Conservation (phyloP, 352 stramenopile species). For the Pythium aristosporum region DNA sequence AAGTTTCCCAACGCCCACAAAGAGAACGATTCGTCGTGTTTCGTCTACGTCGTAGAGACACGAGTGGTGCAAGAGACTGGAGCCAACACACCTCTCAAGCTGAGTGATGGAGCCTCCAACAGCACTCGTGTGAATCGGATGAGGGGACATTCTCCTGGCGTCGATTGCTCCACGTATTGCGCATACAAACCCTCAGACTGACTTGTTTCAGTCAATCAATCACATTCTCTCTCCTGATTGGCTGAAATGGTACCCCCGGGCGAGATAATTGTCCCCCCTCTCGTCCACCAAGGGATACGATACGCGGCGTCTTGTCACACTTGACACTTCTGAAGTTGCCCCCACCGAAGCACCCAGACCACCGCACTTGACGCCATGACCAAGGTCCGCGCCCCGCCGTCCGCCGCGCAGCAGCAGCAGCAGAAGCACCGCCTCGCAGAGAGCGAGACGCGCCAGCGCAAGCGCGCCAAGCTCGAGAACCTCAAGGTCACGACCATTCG, state of each 20-base stretch:
- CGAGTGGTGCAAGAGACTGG: background rate
- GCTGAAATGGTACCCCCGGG: background rate
- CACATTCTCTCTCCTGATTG: background rate
- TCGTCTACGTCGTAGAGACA: background rate
- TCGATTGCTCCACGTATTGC: background rate
- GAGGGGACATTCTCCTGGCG: too few species aligned
- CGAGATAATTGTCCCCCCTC: background rate
- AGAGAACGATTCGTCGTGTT: background rate
- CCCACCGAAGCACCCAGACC: background rate
- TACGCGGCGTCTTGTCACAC: background rate
- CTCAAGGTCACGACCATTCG: conserved; percentile 72
- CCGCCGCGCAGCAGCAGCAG: conserved; percentile 5
- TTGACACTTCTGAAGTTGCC: conserved; percentile 25
- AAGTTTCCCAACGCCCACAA: background rate
- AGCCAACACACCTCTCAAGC: too few species aligned
- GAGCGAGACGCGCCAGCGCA: conserved; percentile 36
- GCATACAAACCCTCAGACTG: background rate
- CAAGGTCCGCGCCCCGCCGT: conserved; percentile 31
- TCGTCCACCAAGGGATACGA: background rate
- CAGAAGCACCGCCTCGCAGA: conserved; percentile 26
- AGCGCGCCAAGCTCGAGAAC: conserved; percentile 72
- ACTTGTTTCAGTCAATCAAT: background rate
- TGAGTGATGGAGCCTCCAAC: too few species aligned
- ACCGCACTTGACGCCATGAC: conserved; percentile 18
- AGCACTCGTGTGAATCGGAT: background rate